Conservation (phyloP, 305 asterid genomes). For the Monarda citriodora region DNA sequence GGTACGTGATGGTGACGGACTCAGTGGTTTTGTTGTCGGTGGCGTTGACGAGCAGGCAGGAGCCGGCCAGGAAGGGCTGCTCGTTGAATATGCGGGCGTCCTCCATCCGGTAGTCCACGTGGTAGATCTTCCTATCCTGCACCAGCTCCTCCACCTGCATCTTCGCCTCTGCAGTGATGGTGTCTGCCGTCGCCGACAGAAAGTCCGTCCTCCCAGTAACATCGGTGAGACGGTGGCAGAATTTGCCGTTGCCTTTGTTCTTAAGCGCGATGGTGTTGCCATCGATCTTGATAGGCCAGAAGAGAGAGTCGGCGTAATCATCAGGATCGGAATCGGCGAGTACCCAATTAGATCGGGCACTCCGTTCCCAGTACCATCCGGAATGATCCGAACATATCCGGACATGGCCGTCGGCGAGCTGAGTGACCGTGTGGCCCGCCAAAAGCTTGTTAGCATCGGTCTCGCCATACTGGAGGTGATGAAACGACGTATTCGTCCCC, state of each 20-base stretch:
- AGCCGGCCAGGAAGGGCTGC: neutral
- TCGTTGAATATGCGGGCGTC: neutral
- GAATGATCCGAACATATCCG: slow-evolving; percentile 1
- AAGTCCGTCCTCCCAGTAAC: neutral
- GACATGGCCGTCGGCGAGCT: neutral
- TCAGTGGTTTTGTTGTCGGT: neutral
- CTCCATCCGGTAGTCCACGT: neutral
- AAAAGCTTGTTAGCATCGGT: neutral
- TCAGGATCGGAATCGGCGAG: neutral
- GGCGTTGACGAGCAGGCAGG: neutral
- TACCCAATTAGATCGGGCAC: neutral
- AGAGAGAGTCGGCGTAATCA: neutral
- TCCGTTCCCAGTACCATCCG: neutral
- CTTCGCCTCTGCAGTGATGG: neutral
- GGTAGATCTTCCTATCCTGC: neutral
- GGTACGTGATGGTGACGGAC: neutral
- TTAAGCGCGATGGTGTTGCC: neutral
- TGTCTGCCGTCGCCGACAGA: neutral
- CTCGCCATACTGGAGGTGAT: neutral
- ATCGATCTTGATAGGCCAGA: slow-evolving; percentile 1
- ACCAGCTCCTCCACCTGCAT: neutral
- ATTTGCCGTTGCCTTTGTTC: neutral
- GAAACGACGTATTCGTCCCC: too few species aligned
- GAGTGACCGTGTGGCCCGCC: neutral
- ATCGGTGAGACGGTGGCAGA: neutral